Evolutionary conservation across 2,329 filamentous ascomycete species (phyloP).

Genomic region (Diaporthe sp.): DNA sequence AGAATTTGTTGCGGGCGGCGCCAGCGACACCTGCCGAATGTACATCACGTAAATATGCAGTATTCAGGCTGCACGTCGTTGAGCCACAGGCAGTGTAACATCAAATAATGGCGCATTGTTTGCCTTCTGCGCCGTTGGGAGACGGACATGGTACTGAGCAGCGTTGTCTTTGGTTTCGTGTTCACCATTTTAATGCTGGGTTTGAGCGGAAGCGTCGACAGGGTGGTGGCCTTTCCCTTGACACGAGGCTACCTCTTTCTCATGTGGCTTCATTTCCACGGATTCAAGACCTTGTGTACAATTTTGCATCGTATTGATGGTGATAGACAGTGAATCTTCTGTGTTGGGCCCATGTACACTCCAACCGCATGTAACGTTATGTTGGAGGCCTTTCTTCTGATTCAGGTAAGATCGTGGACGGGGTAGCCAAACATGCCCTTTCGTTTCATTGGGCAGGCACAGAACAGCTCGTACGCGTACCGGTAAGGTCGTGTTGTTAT

Average conservation of each 20-base stretch:
- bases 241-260: not conserved
- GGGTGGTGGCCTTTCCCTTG: too few species aligned
- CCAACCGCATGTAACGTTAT: slow-evolving; percentile 6
- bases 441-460: not conserved
- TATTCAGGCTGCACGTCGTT: too few species aligned
- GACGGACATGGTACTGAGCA: not conserved
- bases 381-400: not conserved
- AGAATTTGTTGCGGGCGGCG: not conserved
- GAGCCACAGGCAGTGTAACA: not conserved
- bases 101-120: not conserved
- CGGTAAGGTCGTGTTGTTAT: not conserved
- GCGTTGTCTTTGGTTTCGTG: too few species aligned
- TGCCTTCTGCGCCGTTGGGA: rapidly evolving
- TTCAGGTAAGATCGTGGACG: not conserved
- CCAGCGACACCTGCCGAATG: not conserved
- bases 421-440: not conserved
- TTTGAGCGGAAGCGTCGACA: not conserved
- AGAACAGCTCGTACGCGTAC: not conserved
- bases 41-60: too few species aligned
- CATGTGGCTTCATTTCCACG: not conserved
- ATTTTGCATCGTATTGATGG: not conserved
- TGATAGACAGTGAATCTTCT: not conserved
- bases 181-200: too few species aligned
- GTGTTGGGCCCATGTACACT: not conserved
- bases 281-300: too few species aligned